Evolutionary conservation across 2,329 filamentous ascomycete species (phyloP).

Genomic region (Sclerotinia nivalis): DNA sequence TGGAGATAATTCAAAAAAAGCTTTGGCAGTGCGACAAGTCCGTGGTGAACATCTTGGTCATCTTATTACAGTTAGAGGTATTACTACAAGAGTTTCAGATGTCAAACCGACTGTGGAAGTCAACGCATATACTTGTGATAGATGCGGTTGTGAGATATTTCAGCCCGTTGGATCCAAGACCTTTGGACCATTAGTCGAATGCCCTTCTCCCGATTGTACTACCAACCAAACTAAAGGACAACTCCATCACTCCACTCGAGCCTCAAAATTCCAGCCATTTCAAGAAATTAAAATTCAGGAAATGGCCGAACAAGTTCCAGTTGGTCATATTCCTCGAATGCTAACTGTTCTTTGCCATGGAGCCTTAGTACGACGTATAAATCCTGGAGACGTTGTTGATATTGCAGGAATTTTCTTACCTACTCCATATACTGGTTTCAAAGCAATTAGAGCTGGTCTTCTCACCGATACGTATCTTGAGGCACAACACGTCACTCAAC

Average conservation of each 20-base stretch:
- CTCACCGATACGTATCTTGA: slow-evolving; percentile 96
- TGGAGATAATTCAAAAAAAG: slow-evolving; percentile 61
- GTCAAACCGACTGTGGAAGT: slow-evolving; percentile 98
- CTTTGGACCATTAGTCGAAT: slow-evolving; percentile 82
- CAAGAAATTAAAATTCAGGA: slow-evolving; percentile 99
- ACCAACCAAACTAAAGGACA: slow-evolving; percentile 91
- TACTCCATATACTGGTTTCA: slow-evolving; percentile 98
- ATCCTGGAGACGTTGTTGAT: slow-evolving; percentile 91
- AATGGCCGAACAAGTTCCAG: slow-evolving; percentile 97
- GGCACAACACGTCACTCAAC: slow-evolving; percentile 88
- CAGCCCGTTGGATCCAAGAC: slow-evolving; percentile 91
- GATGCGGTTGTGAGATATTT: slow-evolving; percentile 96
- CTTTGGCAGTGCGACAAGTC: slow-evolving; percentile 88
- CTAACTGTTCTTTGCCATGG: slow-evolving; percentile 90
- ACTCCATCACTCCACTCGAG: slow-evolving; percentile 89
- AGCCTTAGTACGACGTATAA: slow-evolving; percentile 80
- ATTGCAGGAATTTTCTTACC: slow-evolving; percentile 94
- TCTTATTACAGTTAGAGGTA: slow-evolving; percentile 91
- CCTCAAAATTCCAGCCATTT: slow-evolving; percentile 95
- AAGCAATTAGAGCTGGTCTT: slow-evolving; percentile 93
- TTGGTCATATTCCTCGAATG: slow-evolving; percentile 92
- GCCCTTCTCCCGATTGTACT: slow-evolving; percentile 86
- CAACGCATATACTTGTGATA: slow-evolving; percentile 96
- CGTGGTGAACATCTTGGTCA: slow-evolving; percentile 89
- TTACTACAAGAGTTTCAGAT: slow-evolving; percentile 92